Conservation (phyloP, 1,284 basidiomycete species). For the Cryptococcus wingfieldii region DNA sequence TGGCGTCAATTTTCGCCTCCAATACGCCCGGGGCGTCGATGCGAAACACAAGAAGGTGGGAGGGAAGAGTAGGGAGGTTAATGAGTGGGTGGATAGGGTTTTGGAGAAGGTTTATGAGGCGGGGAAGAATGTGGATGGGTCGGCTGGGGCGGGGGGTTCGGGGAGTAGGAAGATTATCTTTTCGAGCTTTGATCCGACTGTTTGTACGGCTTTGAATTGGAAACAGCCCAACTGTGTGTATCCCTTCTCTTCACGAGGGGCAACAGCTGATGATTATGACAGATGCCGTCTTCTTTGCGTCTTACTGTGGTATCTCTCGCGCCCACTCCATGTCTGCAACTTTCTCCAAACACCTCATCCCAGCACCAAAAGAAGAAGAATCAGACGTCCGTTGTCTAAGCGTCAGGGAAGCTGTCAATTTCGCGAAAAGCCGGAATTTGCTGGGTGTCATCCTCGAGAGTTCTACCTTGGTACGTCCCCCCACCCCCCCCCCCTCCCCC, state of each 20-base stretch:
- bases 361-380: slow-evolving; percentile 48
- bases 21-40: slow-evolving; percentile 57
- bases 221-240: slow-evolving; percentile 93
- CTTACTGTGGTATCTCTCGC: slow-evolving; percentile 69
- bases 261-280: background rate
- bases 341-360: slow-evolving; percentile 27
- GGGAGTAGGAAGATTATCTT: slow-evolving; percentile 70
- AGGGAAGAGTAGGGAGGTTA: slow-evolving; percentile 59
- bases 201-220: slow-evolving; percentile 80
- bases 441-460: slow-evolving; percentile 88
- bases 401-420: slow-evolving; percentile 86
- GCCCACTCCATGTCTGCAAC: background rate
- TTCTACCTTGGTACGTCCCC: slow-evolving; percentile 66
- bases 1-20: slow-evolving; percentile 75
- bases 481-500: too few relatives aligned
- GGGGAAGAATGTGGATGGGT: slow-evolving; percentile 43
- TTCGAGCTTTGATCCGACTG: slow-evolving; percentile 79
- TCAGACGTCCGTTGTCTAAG: slow-evolving; percentile 59
- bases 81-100: slow-evolving; percentile 75
- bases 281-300: slow-evolving; percentile 96
- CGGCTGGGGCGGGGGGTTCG: slow-evolving; percentile 9
- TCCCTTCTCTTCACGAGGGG: slow-evolving; percentile 27
- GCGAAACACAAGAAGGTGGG: slow-evolving; percentile 52
- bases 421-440: slow-evolving; percentile 89
- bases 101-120: slow-evolving; percentile 69